phyloP scores from a whole-genome alignment of 352 stramenopile genomes.

The Albugo laibachii region DNA sequence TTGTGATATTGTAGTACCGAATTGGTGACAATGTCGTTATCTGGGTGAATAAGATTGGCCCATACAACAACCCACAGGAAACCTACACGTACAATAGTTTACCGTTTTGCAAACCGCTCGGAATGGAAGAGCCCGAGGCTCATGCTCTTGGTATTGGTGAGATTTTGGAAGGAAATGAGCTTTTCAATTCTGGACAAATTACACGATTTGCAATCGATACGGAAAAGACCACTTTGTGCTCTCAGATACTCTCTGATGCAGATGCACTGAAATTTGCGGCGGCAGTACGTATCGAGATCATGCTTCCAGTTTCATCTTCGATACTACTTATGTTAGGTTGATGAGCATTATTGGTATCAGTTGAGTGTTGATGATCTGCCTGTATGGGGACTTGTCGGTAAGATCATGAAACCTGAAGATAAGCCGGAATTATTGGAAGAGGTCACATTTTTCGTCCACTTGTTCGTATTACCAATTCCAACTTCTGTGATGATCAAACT shows the following conservation, averaged over 20 bases:
- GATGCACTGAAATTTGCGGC: constrained; percentile 66
- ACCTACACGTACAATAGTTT: constrained; percentile 99
- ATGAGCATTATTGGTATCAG: constrained; percentile 98
- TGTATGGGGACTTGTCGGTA: constrained; percentile 96
- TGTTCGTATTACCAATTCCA: constrained; percentile 1
- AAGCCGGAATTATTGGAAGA: constrained; percentile 64
- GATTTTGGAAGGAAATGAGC: constrained; percentile 88
- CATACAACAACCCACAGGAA: constrained; percentile 96
- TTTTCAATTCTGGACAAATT: constrained; percentile 82
- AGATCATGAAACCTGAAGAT: constrained; percentile 84
- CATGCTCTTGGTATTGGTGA: constrained; percentile 85
- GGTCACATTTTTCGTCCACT: constrained; percentile 5
- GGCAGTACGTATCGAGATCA: constrained; percentile 15
- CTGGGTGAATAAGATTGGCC: constrained; percentile 97
- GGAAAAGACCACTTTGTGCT: constrained; percentile 40
- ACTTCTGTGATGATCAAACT: neutral
- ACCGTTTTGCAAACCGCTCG: constrained; percentile 87
- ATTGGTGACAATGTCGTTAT: constrained; percentile 68
- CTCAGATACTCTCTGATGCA: constrained; percentile 40
- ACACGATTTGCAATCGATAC: constrained; percentile 63
- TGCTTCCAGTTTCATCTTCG: neutral
- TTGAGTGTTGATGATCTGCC: constrained; percentile 97
- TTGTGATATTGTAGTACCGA: constrained; percentile 22
- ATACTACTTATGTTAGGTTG: constrained; percentile 18
- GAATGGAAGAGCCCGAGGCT: constrained; percentile 76